Evolutionary conservation across 352 stramenopile genomes (phyloP).

Genomic region (Phytophthora tentaculata): DNA sequence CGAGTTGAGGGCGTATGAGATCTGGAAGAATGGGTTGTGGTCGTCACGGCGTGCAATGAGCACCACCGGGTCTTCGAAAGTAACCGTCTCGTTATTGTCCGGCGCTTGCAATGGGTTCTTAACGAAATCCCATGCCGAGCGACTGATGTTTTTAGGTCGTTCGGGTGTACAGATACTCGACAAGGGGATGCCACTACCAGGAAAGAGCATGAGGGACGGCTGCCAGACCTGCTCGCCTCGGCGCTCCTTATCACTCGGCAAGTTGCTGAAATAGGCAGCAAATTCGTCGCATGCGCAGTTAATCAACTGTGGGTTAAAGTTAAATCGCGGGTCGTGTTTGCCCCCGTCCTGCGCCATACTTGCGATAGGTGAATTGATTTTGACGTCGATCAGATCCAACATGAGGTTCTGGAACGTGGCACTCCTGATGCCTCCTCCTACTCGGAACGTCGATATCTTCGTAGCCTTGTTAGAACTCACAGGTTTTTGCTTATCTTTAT

Average conservation of each 20-base stretch:
- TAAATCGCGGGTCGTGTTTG: conserved; percentile 41
- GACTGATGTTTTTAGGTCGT: neutral
- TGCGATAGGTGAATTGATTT: conserved; percentile 40
- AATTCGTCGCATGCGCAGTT: conserved; percentile 41
- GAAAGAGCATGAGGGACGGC: conserved; percentile 8
- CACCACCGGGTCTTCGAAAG: conserved; percentile 42
- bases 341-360: conserved; percentile 38
- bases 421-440: conserved; percentile 33
- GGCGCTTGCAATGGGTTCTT: conserved; percentile 23
- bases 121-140: conserved; percentile 43
- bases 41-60: conserved; percentile 53
- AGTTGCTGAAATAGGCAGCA: conserved; percentile 31
- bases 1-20: conserved; percentile 46
- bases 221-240: conserved; percentile 37
- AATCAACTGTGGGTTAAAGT: conserved; percentile 31
- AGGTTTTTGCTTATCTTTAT: conserved; percentile 7
- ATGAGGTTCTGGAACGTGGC: conserved; percentile 54
- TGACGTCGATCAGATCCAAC: conserved; percentile 48
- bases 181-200: conserved; percentile 5
- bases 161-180: conserved; percentile 22
- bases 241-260: conserved; percentile 30
- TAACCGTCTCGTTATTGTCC: conserved; percentile 27
- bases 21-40: conserved; percentile 67
- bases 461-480: conserved; percentile 30
- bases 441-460: conserved; percentile 40